Percentiles rank a stretch among this genome's conserved stretches.
phyloP scores from a whole-genome alignment of 2,329 filamentous ascomycete genomes.

The Magnaporthiopsis poae region DNA sequence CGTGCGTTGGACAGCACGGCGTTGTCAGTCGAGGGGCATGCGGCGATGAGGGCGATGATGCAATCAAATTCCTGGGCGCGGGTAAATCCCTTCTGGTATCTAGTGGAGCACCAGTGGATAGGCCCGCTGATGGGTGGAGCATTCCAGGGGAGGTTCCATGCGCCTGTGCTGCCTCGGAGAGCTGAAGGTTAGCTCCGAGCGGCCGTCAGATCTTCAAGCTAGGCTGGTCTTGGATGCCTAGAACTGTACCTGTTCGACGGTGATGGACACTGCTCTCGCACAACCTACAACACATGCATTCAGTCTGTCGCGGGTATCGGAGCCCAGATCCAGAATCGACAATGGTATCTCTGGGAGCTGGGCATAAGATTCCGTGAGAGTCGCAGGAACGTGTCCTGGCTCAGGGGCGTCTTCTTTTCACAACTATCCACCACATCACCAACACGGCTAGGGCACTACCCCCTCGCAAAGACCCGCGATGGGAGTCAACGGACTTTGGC shows the following conservation, averaged over 20 bases:
- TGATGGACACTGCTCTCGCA: neutral
- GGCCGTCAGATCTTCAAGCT: neutral
- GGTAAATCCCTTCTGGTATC: neutral
- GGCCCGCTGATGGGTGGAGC: neutral
- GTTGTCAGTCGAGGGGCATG: neutral
- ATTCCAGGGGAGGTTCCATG: neutral
- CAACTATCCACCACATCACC: neutral
- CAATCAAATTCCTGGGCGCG: neutral
- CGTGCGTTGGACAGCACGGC: too few relatives aligned
- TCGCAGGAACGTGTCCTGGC: neutral
- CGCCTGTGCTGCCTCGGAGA: too few relatives aligned
- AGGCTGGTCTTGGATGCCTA: neutral
- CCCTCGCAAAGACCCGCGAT: slow-evolving; percentile 39
- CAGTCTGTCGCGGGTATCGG: neutral
- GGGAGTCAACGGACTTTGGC: slow-evolving; percentile 98
- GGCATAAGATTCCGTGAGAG: neutral
- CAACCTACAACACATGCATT: neutral
- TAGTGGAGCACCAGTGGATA: neutral
- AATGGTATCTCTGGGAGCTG: neutral
- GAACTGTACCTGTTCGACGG: neutral
- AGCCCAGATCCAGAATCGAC: too few relatives aligned
- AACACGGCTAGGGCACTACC: neutral
- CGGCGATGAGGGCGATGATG: neutral
- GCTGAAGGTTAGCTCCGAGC: neutral
- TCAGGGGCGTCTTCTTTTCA: neutral